phyloP scores from a whole-genome alignment of 768 basidiomycete genomes.

The Lactarius vividus region DNA sequence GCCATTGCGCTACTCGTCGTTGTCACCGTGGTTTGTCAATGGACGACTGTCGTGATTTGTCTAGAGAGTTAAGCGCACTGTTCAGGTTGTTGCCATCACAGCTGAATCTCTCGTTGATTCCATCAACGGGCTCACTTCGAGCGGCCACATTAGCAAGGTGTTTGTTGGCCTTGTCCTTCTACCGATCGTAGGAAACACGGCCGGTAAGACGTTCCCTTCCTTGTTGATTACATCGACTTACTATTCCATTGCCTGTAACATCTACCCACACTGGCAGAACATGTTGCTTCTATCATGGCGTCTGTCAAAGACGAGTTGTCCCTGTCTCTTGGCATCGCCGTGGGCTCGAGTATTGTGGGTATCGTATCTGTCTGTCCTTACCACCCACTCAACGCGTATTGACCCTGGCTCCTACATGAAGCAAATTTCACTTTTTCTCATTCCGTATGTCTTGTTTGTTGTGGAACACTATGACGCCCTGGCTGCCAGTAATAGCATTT shows the following conservation, averaged over 20 bases:
- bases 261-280: conserved; percentile 46
- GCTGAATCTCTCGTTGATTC: conserved; percentile 73
- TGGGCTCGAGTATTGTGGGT: conserved; percentile 58
- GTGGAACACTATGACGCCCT: not conserved
- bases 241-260: conserved; percentile 1
- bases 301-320: too few relatives aligned
- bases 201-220: conserved; percentile 42
- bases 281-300: too few relatives aligned
- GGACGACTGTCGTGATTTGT: not conserved
- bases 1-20: conserved; percentile 37
- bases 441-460: conserved; percentile 55
- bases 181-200: conserved; percentile 90
- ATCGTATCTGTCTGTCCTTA: conserved; percentile 67
- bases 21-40: conserved; percentile 40
- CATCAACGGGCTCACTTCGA: conserved; percentile 66
- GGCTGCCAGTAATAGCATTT: conserved; percentile 12
- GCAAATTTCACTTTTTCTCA: conserved; percentile 84
- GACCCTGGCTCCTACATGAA: conserved; percentile 32
- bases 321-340: conserved; percentile 28
- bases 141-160: conserved; percentile 62
- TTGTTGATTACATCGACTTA: not conserved
- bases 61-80: not conserved
- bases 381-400: conserved; percentile 2
- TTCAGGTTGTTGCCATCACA: conserved; percentile 48
- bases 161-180: conserved; percentile 87